Percentiles rank a stretch among this genome's conserved stretches.
phyloP scores from a whole-genome alignment of 1,139 yeast genomes.

The Pichia sp. region DNA sequence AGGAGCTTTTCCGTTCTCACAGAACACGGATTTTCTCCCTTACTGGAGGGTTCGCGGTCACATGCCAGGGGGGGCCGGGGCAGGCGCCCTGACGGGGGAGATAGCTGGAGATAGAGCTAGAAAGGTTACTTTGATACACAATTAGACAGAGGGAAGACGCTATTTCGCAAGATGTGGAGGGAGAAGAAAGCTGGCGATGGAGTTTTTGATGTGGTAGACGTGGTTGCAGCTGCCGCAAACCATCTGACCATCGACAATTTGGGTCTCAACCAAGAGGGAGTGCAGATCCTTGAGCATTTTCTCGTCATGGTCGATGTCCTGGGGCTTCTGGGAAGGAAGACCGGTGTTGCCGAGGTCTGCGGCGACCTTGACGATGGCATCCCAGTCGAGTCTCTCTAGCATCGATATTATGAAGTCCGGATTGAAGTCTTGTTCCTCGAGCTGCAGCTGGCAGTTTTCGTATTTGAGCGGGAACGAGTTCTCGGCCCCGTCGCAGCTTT shows the following conservation, averaged over 20 bases:
- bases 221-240: conserved; percentile 82
- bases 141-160: neutral
- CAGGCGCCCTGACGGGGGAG: too few species aligned
- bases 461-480: conserved; percentile 79
- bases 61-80: too few species aligned
- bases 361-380: conserved; percentile 74
- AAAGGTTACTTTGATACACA: neutral
- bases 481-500: conserved; percentile 67
- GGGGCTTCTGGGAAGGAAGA: conserved; percentile 66
- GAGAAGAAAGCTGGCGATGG: conserved; percentile 87
- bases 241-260: conserved; percentile 85
- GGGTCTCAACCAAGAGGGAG: conserved; percentile 74
- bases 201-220: conserved; percentile 82
- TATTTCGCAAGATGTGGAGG: conserved; percentile 81
- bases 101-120: neutral
- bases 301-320: conserved; percentile 40
- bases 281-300: conserved; percentile 73
- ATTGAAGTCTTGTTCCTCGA: conserved; percentile 77
- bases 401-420: conserved; percentile 76
- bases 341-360: conserved; percentile 64
- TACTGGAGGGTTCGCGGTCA: neutral
- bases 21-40: neutral
- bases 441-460: conserved; percentile 66
- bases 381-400: conserved; percentile 84
- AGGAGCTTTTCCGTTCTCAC: neutral